Evolutionary conservation across 257 asterid genomes (phyloP), one percentile per base, ranked within the genome.

Genomic region (Ehretia macrophylla): DNA sequence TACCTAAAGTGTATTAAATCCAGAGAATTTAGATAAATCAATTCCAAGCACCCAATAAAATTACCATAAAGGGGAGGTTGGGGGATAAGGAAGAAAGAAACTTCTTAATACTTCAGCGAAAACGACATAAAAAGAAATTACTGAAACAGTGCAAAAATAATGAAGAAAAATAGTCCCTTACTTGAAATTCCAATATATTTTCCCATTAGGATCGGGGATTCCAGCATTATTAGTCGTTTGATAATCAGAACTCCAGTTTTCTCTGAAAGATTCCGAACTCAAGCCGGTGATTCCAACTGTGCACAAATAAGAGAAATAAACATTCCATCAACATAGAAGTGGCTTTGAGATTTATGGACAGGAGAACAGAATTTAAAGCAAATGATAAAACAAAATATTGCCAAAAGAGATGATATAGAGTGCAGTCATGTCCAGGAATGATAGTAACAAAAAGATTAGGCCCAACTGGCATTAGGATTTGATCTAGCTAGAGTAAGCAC

Each of bases 201-300:
- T 75, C 63, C 97, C 99, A 55, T 77, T 55, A 49, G 99, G 95
- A 80, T 92, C 99, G 0, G 99, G 99, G 69, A 92, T 80, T 75
- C 99, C 99, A 63, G 99, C 97, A 86, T 86, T 78, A 64, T 92
- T 92, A 17, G 99, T 92, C 51, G 65, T 82, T 72, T 88, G 97
- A 75, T 88, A 92, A 32, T 70, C 85, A 37, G 99, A 70, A 53
- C 80, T 63, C 99, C 99, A 92, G 65, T 92, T 92, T 17, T 86
- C 80, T 71, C 42, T 81, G 75, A 92, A 86, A 68, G 97, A 88
- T 46, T 71, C 27, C 80, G 75, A 59, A 70, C 89, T 92, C 90
- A 92, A 80, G 68, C 99, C 99, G 54, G 99, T 92, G 70, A 92
- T 75, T 71, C 97, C 99, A 18, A 60, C 99, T 92, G 94, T 69